These are phyloP conservation scores for Noccaea caerulescens DNA, from an alignment of 345 rosid species.

Conservation along the genomic window DNA sequence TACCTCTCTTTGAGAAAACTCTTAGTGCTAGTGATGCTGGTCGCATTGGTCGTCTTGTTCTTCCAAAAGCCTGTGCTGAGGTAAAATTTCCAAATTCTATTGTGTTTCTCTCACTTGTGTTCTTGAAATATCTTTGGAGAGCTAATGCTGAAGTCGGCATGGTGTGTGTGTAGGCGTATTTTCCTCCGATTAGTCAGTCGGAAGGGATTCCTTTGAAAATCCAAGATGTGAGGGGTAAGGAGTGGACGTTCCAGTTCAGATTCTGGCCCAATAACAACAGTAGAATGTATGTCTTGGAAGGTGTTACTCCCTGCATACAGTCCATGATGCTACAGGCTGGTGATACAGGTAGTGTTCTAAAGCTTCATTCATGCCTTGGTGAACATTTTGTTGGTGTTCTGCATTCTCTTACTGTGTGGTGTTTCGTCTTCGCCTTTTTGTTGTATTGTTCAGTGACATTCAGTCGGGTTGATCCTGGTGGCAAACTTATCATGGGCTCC, in stretches of 20 bases:
- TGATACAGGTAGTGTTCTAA: slow-evolving; percentile 68
- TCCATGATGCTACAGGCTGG: slow-evolving; percentile 89
- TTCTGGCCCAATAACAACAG: slow-evolving; percentile 99
- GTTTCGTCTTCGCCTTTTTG: slow-evolving; percentile 7
- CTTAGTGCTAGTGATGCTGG: slow-evolving; percentile 99
- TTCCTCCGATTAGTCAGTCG: slow-evolving; percentile 88
- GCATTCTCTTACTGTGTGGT: slow-evolving; percentile 18
- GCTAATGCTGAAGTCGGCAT: slow-evolving; percentile 36
- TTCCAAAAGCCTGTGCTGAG: slow-evolving; percentile 98
- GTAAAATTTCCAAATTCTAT: slow-evolving; percentile 45
- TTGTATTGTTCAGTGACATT: slow-evolving; percentile 61
- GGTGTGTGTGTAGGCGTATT: slow-evolving; percentile 80
- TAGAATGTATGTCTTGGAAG: slow-evolving; percentile 97
- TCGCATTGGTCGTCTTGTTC: slow-evolving; percentile 93
- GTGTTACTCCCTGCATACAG: slow-evolving; percentile 97
- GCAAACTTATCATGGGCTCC: slow-evolving; percentile 78
- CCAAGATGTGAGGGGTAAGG: slow-evolving; percentile 86
- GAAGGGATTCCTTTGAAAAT: slow-evolving; percentile 88
- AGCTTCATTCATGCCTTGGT: slow-evolving; percentile 1
- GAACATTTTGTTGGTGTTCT: slow-evolving; percentile 10
- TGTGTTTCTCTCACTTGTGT: neutral
- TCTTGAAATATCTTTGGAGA: neutral
- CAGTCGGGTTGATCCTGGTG: slow-evolving; percentile 83
- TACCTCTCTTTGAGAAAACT: slow-evolving; percentile 93
- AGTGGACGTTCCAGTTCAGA: slow-evolving; percentile 97